These are phyloP conservation scores for Fabrea salina DNA, from an alignment of 169 alveolate species.

Conservation along the genomic window DNA sequence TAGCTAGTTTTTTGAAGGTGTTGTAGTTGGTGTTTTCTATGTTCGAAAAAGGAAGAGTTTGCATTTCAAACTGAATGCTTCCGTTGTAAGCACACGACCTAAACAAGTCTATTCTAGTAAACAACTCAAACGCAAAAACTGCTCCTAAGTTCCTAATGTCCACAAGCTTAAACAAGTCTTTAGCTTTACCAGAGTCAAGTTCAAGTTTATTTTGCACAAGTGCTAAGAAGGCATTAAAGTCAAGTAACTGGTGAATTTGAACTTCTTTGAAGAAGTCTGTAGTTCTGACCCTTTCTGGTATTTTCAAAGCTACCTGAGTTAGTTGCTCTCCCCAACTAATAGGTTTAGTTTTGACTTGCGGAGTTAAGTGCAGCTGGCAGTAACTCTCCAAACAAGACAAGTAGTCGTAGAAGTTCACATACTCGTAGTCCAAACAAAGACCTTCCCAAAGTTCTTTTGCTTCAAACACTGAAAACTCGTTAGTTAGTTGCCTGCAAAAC, in stretches of 20 bases:
- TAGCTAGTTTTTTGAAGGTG: not conserved
- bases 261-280: not conserved
- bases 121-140: slow-evolving; percentile 5
- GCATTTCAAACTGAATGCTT: not conserved
- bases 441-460: too few species aligned
- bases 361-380: not conserved
- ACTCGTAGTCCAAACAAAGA: too few species aligned
- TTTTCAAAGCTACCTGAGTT: not conserved
- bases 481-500: too few species aligned
- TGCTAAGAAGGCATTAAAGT: not conserved
- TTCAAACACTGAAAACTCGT: too few species aligned
- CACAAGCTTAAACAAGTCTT: not conserved
- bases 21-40: not conserved
- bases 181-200: not conserved
- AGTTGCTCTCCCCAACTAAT: not conserved
- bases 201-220: not conserved
- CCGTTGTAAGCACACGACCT: not conserved
- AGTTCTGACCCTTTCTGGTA: not conserved
- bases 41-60: not conserved
- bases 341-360: too few species aligned
- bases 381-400: too few species aligned
- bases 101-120: not conserved
- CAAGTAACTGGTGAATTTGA: not conserved
- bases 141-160: not conserved
- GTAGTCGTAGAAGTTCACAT: too few species aligned